These are phyloP conservation scores for Dalechampia spathulata DNA, from an alignment of 441 rosid genomes.

Conservation along the genomic window DNA sequence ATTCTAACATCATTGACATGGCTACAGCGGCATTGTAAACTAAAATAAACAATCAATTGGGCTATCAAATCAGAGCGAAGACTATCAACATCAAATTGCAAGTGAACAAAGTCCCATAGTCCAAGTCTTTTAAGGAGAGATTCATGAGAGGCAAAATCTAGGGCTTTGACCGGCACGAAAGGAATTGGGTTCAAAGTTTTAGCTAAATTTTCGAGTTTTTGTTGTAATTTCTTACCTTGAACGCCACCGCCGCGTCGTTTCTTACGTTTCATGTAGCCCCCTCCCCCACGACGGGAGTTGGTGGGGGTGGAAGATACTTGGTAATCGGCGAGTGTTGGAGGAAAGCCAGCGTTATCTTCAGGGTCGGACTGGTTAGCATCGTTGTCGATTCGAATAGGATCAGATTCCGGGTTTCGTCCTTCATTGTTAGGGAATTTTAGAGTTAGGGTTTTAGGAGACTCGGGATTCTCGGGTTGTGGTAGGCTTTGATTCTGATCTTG, in stretches of 20 bases:
- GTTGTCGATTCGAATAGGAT: constrained; percentile 17
- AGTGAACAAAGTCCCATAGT: constrained; percentile 73
- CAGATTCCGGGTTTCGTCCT: background rate
- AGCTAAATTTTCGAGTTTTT: constrained; percentile 41
- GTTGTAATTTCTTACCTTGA: constrained; percentile 28
- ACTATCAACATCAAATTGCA: constrained; percentile 40
- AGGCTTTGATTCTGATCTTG: constrained; percentile 6
- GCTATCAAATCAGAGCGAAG: constrained; percentile 50
- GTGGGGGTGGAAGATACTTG: constrained; percentile 7
- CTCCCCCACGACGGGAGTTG: constrained; percentile 31
- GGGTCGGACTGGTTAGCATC: constrained; percentile 28
- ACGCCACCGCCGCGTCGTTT: constrained; percentile 30
- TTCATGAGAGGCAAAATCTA: constrained; percentile 55
- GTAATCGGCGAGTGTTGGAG: constrained; percentile 17
- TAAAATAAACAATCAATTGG: constrained; percentile 51
- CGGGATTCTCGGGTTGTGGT: constrained; percentile 14
- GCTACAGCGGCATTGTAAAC: constrained; percentile 30
- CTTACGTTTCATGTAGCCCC: constrained; percentile 31
- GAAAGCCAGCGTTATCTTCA: constrained; percentile 15
- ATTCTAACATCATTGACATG: constrained; percentile 51
- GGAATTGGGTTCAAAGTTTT: constrained; percentile 48
- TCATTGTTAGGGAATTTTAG: constrained; percentile 17
- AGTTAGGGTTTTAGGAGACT: constrained; percentile 18
- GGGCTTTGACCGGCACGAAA: constrained; percentile 48
- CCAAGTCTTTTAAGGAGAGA: constrained; percentile 54